These are phyloP conservation scores for Pleurotus citrinopileatus DNA, from an alignment of 768 basidiomycete species.

Conservation along the genomic window DNA sequence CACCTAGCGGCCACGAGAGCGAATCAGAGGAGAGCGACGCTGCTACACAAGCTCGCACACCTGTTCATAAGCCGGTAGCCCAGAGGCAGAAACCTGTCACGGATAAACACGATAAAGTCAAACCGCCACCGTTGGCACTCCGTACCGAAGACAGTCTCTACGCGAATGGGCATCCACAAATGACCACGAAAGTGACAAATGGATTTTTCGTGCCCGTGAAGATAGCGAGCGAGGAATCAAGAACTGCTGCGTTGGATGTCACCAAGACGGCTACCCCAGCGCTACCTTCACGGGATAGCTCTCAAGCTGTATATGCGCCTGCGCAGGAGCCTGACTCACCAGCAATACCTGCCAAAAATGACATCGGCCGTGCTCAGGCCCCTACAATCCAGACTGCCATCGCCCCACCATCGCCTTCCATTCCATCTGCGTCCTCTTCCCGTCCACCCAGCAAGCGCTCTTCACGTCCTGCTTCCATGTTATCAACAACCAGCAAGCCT, in stretches of 20 bases:
- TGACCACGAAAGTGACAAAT: not conserved
- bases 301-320: conserved; percentile 1
- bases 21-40: conserved; percentile 41
- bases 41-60: conserved; percentile 18
- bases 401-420: conserved; percentile 15
- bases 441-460: conserved; percentile 36
- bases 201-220: not conserved
- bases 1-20: conserved; percentile 52
- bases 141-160: not conserved
- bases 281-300: not conserved
- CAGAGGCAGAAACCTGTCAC: not conserved
- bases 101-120: conserved; percentile 10
- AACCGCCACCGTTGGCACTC: conserved; percentile 3
- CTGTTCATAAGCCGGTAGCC: conserved; percentile 4
- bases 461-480: conserved; percentile 59
- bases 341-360: not conserved
- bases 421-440: conserved; percentile 22
- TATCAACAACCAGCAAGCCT: conserved; percentile 43
- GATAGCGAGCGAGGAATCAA: not conserved
- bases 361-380: not conserved
- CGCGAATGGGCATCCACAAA: not conserved
- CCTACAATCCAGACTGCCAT: not conserved
- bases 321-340: not conserved
- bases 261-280: conserved; percentile 8
- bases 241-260: conserved; percentile 4